These are phyloP conservation scores for Penicillium tannophilum DNA, from an alignment of 495 filamentous ascomycete species.

Conservation along the genomic window DNA sequence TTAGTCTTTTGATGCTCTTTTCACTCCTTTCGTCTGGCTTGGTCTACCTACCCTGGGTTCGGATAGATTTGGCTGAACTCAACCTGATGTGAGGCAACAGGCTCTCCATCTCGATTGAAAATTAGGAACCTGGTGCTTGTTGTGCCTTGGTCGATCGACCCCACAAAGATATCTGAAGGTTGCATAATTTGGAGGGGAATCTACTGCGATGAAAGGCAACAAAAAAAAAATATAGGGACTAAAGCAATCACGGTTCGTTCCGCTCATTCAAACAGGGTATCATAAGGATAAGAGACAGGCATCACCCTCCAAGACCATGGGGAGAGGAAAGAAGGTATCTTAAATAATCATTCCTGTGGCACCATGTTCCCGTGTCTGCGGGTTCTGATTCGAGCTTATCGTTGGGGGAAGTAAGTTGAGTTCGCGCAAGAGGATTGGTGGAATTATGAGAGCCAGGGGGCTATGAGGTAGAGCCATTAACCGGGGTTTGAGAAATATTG, in stretches of 20 bases:
- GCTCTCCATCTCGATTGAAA: constrained; percentile 77
- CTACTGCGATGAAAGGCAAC: background rate
- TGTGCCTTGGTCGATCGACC: constrained; percentile 88
- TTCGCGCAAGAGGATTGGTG: constrained; percentile 24
- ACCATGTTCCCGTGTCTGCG: constrained; percentile 15
- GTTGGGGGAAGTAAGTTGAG: background rate
- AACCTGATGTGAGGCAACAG: constrained; percentile 85
- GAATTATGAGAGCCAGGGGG: constrained; percentile 14
- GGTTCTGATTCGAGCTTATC: constrained; percentile 7
- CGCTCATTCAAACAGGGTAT: constrained; percentile 2
- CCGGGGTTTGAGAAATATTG: background rate
- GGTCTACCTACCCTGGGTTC: constrained; percentile 72
- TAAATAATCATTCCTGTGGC: constrained; percentile 21
- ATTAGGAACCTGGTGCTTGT: constrained; percentile 92
- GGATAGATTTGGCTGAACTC: constrained; percentile 91
- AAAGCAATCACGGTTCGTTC: constrained; percentile 1
- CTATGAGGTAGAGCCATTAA: background rate
- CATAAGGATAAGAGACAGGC: background rate
- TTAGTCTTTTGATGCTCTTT: background rate
- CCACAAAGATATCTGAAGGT: constrained; percentile 52
- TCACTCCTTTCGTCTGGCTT: background rate
- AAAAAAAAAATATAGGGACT: background rate
- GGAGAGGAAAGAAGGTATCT: background rate
- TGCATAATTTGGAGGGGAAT: constrained; percentile 26
- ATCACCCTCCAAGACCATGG: background rate